These are phyloP conservation scores for Kitagawia praeruptora DNA, from an alignment of 129 eudicot species.

Conservation along the genomic window DNA sequence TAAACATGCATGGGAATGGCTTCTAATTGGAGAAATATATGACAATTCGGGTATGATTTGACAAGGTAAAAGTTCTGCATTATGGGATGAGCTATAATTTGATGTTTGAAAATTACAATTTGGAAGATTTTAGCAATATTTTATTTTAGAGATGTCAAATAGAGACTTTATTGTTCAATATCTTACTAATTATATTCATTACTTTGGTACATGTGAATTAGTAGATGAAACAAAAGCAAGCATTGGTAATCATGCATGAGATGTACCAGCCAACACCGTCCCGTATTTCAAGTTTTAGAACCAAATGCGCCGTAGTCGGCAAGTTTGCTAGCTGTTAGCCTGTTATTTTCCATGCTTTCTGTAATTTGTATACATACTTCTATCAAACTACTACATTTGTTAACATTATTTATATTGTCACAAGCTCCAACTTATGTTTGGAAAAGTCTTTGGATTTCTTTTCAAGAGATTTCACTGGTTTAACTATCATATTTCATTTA, in stretches of 20 bases:
- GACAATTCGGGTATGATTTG: not conserved
- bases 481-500: too few relatives aligned
- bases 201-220: not conserved
- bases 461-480: too few relatives aligned
- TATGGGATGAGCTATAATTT: not conserved
- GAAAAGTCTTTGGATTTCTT: too few relatives aligned
- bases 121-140: not conserved
- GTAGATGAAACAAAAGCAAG: not conserved
- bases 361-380: not conserved
- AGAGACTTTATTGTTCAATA: not conserved
- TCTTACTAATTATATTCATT: not conserved
- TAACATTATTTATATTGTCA: too few relatives aligned
- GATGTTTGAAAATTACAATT: not conserved
- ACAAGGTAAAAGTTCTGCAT: not conserved
- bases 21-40: not conserved
- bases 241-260: conserved; percentile 5
- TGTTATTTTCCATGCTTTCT: not conserved
- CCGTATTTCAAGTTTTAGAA: conserved; percentile 4
- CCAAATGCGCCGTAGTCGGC: conserved; percentile 10
- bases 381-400: too few relatives aligned
- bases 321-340: not conserved
- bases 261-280: not conserved
- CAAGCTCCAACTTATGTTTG: too few relatives aligned
- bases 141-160: not conserved
- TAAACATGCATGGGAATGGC: not conserved